Conservation (phyloP, 805 yeast genomes). For the Cyberlindnera mycetangii region DNA sequence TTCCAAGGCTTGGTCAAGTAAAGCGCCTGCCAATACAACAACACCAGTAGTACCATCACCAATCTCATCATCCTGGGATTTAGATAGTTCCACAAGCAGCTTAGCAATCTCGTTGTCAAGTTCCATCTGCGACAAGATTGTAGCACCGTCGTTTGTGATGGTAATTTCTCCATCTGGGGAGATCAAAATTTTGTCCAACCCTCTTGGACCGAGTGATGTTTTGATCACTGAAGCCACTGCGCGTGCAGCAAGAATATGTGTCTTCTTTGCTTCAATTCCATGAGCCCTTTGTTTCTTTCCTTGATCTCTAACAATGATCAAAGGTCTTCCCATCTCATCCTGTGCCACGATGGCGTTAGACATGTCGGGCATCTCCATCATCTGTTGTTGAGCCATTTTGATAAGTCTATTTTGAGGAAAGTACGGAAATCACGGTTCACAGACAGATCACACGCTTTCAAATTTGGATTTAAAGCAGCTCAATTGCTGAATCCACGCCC, state of each 20-base stretch:
- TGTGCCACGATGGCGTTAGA: slow-evolving; percentile 98
- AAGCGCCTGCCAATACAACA: slow-evolving; percentile 91
- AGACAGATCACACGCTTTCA: no score
- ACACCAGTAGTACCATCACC: slow-evolving; percentile 99
- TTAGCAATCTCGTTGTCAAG: slow-evolving; percentile 95
- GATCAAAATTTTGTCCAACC: slow-evolving; percentile 93
- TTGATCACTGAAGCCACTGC: slow-evolving; percentile 90
- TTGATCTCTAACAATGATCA: slow-evolving; percentile 91
- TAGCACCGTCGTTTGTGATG: slow-evolving; percentile 98
- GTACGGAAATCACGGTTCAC: no score
- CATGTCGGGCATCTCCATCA: slow-evolving; percentile 73
- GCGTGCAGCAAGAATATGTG: slow-evolving; percentile 92
- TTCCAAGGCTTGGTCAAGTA: slow-evolving; percentile 91
- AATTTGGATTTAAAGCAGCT: no score
- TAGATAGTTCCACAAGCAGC: slow-evolving; percentile 86
- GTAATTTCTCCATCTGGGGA: slow-evolving; percentile 98
- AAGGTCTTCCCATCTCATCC: slow-evolving; percentile 99
- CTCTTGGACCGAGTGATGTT: slow-evolving; percentile 96
- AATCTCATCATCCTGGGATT: slow-evolving; percentile 95
- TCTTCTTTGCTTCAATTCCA: slow-evolving; percentile 75
- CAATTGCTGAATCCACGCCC: not conserved
- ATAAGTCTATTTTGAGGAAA: no score
- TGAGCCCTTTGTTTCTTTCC: slow-evolving; percentile 62
- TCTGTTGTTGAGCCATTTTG: slow-evolving; percentile 32
- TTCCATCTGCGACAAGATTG: slow-evolving; percentile 94